Percentiles rank a stretch among this genome's conserved stretches.
These are phyloP conservation scores for Apophysomyces ossiformis DNA, from an alignment of 371 early-diverging fungal genomes.

Conservation along the genomic window DNA sequence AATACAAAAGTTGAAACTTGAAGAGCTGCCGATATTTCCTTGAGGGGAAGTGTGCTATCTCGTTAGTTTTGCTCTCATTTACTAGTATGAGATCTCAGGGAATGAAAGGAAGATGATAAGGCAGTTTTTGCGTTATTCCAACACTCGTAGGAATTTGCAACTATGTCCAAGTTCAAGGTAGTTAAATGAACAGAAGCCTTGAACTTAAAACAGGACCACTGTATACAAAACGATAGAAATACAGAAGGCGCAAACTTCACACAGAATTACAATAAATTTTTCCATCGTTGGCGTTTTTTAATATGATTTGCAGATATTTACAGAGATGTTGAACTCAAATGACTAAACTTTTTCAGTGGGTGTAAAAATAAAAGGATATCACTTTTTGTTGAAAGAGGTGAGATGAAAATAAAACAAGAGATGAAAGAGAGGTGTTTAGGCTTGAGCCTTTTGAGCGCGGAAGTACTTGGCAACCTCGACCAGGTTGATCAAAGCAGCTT, in stretches of 20 bases:
- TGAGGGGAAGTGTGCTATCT: too few relatives aligned
- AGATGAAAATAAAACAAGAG: background rate
- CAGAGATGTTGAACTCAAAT: slow-evolving; percentile 11
- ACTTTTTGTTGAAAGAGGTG: slow-evolving; percentile 13
- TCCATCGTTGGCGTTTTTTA: background rate
- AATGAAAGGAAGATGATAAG: too few relatives aligned
- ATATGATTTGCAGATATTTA: background rate
- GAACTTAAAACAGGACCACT: background rate
- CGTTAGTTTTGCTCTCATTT: too few relatives aligned
- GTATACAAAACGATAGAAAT: background rate
- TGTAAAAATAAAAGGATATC: slow-evolving; percentile 3
- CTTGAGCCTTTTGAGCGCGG: slow-evolving; percentile 50
- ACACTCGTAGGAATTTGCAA: too few relatives aligned
- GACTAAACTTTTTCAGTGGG: background rate
- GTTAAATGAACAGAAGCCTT: too few relatives aligned
- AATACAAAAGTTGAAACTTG: too few relatives aligned
- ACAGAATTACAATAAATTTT: too few relatives aligned
- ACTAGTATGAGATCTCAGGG: too few relatives aligned
- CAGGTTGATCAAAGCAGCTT: slow-evolving; percentile 86
- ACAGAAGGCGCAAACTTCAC: too few relatives aligned
- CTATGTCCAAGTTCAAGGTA: too few relatives aligned
- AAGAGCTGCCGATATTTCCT: too few relatives aligned
- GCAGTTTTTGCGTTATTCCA: too few relatives aligned
- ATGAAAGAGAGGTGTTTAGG: background rate
- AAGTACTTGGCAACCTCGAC: slow-evolving; percentile 79